Evolutionary conservation across 768 basidiomycete genomes (phyloP).

Genomic region (Coprinopsis strossmayeri): DNA sequence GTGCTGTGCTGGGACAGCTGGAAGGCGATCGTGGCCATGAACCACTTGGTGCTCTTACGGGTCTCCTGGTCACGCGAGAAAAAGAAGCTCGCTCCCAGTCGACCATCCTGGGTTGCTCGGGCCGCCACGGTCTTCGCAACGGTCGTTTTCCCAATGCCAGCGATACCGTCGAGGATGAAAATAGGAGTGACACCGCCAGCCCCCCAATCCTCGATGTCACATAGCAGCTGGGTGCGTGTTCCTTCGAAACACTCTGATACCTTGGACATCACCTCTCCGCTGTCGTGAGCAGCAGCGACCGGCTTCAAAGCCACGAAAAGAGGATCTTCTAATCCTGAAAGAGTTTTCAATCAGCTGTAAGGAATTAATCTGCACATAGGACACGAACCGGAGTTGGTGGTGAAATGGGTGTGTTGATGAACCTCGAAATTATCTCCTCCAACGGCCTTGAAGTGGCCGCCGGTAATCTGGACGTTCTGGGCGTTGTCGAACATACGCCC

Average conservation of each 20-base stretch:
- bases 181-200: neutral
- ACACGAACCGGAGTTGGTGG: neutral
- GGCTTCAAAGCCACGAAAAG: slow-evolving; percentile 7
- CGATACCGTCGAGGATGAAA: slow-evolving; percentile 6
- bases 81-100: slow-evolving; percentile 2
- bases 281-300: slow-evolving; percentile 5
- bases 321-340: too few relatives aligned
- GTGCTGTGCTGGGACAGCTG: neutral
- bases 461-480: neutral
- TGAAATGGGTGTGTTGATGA: neutral
- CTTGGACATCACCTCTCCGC: neutral
- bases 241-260: slow-evolving; percentile 1
- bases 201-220: neutral
- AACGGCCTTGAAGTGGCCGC: neutral
- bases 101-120: neutral
- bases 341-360: neutral
- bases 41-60: neutral
- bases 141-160: slow-evolving; percentile 5
- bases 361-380: neutral
- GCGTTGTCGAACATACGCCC: too few relatives aligned
- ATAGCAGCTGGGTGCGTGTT: neutral
- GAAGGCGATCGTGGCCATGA: slow-evolving; percentile 1
- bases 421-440: neutral
- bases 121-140: neutral
- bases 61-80: slow-evolving; percentile 1